Conservation (phyloP, 208 protist genomes). For the Blastocrithidia nonstop region DNA sequence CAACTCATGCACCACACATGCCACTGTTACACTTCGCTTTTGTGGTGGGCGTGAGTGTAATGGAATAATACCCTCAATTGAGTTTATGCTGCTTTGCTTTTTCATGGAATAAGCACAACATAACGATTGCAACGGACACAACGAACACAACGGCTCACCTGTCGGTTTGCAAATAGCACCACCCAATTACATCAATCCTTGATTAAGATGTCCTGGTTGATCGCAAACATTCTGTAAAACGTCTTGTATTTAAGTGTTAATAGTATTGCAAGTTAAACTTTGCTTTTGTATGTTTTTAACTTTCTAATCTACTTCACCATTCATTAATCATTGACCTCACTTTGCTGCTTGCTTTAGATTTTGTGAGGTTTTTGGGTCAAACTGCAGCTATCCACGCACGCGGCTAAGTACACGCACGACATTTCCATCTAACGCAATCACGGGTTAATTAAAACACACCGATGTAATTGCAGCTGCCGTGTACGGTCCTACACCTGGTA, state of each 20-base stretch:
- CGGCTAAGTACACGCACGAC: constrained; percentile 84
- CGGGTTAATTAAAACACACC: constrained; percentile 66
- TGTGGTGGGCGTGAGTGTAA: constrained; percentile 16
- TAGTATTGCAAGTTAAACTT: too few species aligned
- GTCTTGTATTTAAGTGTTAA: too few species aligned
- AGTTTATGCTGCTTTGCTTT: constrained; percentile 18
- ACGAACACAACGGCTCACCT: constrained; percentile 38
- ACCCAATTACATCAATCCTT: constrained; percentile 91
- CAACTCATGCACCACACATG: constrained; percentile 65
- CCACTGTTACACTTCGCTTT: constrained; percentile 33
- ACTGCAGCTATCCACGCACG: constrained; percentile 39
- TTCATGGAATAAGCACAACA: constrained; percentile 32
- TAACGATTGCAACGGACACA: constrained; percentile 42
- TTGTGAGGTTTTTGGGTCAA: constrained; percentile 61
- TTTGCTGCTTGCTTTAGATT: constrained; percentile 26
- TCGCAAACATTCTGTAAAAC: constrained; percentile 10
- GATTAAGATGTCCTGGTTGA: constrained; percentile 61
- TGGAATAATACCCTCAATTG: constrained; percentile 71
- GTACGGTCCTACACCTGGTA: constrained; percentile 88
- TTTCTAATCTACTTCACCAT: too few species aligned
- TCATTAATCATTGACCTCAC: constrained; percentile 56
- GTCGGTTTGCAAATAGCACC: constrained; percentile 66
- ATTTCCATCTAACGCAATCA: constrained; percentile 85
- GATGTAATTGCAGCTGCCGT: constrained; percentile 87
- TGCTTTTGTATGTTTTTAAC: too few species aligned